phyloP scores from a whole-genome alignment of 345 rosid species.

The Arabis hirsuta region DNA sequence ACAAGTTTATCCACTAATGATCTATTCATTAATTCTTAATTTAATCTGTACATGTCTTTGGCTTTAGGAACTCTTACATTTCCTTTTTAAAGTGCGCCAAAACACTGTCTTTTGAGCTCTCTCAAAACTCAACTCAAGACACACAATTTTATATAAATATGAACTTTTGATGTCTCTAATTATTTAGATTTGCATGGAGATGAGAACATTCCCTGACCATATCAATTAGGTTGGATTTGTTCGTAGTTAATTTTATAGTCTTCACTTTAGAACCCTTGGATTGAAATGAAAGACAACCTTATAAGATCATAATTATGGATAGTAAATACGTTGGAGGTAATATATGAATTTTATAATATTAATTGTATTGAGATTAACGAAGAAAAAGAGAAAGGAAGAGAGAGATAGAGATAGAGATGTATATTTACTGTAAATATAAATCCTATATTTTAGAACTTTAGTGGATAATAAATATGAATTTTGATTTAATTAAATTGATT shows the following conservation, averaged over 20 bases:
- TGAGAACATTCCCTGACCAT: constrained; percentile 15
- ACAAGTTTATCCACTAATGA: no score
- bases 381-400: no score
- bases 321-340: no score
- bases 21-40: background rate
- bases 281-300: background rate
- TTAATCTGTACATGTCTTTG: constrained; percentile 1
- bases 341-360: no score
- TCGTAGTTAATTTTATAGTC: background rate
- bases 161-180: background rate
- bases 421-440: no score
- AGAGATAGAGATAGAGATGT: no score
- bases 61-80: background rate
- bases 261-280: constrained; percentile 4
- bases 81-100: constrained; percentile 15
- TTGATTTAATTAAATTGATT: no score
- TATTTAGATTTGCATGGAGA: constrained; percentile 13
- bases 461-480: no score
- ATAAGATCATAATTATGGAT: no score
- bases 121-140: constrained; percentile 13
- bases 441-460: no score
- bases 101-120: constrained; percentile 6
- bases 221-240: constrained; percentile 15
- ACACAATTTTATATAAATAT: background rate
- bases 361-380: no score